phyloP scores from a whole-genome alignment of 2,329 filamentous ascomycete genomes.

The Allantophomopsis cytisporea region DNA sequence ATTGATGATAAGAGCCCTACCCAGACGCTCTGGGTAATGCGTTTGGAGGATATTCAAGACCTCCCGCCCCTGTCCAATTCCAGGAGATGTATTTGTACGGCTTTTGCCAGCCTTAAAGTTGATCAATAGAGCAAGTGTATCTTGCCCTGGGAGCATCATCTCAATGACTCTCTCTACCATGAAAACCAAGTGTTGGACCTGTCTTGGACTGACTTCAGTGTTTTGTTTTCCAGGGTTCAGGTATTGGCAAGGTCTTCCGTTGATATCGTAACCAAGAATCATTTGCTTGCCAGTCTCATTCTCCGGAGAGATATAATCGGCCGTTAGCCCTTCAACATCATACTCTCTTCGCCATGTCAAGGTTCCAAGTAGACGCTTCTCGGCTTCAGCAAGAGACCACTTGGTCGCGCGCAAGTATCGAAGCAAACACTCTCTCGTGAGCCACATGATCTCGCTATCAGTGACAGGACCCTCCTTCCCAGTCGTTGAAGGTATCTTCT shows the following conservation, averaged over 20 bases:
- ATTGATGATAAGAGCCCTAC: constrained; percentile 80
- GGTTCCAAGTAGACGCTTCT: constrained; percentile 68
- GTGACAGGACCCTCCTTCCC: constrained; percentile 49
- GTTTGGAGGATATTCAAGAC: constrained; percentile 86
- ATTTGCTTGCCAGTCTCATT: constrained; percentile 96
- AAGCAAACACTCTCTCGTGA: constrained; percentile 83
- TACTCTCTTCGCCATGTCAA: constrained; percentile 86
- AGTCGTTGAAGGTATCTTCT: constrained; percentile 50
- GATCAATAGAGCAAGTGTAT: constrained; percentile 76
- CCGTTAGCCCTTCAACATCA: constrained; percentile 58
- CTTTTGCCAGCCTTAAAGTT: constrained; percentile 77
- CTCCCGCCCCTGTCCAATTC: constrained; percentile 63
- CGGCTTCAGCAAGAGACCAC: constrained; percentile 66
- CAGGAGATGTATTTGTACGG: constrained; percentile 59
- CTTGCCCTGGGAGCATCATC: constrained; percentile 74
- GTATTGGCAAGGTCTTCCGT: constrained; percentile 80
- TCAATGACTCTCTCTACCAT: constrained; percentile 90
- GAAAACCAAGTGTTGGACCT: constrained; percentile 88
- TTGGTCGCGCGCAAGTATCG: constrained; percentile 90
- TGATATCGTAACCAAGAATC: constrained; percentile 74
- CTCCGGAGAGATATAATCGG: constrained; percentile 83
- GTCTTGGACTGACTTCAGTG: constrained; percentile 71
- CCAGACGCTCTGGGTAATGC: constrained; percentile 88
- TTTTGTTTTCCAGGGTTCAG: constrained; percentile 85
- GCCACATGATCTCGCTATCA: constrained; percentile 74